Percentiles rank a stretch among this genome's conserved stretches.
Conservation (phyloP, 2,329 filamentous ascomycete species). For the Gnomoniopsis sp. region DNA sequence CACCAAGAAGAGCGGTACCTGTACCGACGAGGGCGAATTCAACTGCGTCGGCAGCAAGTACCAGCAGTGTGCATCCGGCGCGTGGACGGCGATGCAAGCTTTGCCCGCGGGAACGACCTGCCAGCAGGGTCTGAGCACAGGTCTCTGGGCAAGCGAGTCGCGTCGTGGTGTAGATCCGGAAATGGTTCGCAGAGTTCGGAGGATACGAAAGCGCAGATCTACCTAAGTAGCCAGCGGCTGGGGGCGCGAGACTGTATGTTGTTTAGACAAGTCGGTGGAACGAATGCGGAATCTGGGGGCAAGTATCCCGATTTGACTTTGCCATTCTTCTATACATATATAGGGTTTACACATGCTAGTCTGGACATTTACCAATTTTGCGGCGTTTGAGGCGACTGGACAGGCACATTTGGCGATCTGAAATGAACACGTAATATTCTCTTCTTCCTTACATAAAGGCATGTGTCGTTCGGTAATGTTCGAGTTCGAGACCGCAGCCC, state of each 20-base stretch:
- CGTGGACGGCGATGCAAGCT: conserved; percentile 26
- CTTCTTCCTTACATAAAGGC: neutral
- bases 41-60: conserved; percentile 32
- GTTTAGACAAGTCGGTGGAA: neutral
- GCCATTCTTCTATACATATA: neutral
- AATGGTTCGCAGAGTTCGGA: conserved; percentile 3
- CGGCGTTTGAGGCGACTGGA: neutral
- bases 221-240: neutral
- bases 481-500: neutral
- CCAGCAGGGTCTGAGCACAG: conserved; percentile 20
- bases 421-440: neutral
- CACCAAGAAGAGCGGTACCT: conserved; percentile 24
- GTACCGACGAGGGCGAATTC: conserved; percentile 30
- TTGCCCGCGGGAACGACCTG: conserved; percentile 30
- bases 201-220: neutral
- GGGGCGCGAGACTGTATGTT: no score
- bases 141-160: conserved; percentile 5
- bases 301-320: neutral
- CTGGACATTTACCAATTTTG: neutral
- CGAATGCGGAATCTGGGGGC: neutral
- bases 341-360: neutral
- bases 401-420: neutral
- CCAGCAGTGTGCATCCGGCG: conserved; percentile 32
- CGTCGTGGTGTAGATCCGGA: neutral
- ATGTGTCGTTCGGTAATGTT: neutral